Conservation (phyloP, 495 filamentous ascomycete genomes). For the Penicillium taxi region DNA sequence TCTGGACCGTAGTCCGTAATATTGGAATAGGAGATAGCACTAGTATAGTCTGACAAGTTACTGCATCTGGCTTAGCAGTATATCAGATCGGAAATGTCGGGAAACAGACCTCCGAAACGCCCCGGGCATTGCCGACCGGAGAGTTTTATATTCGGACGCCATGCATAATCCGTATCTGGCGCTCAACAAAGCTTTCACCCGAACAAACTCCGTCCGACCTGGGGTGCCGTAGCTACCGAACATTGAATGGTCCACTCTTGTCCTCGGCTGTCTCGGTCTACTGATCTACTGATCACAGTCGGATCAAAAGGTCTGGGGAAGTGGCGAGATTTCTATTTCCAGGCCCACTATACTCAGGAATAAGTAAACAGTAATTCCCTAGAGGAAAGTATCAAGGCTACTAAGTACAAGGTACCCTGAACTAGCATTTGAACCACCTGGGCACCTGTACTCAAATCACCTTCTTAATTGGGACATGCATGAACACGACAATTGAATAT, state of each 20-base stretch:
- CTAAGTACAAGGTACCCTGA: background rate
- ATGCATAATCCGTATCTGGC: too few relatives aligned
- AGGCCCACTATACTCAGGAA: background rate
- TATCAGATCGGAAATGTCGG: background rate
- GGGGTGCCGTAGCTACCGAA: conserved; percentile 17
- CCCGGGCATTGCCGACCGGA: background rate
- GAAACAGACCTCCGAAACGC: background rate
- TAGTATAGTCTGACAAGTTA: background rate
- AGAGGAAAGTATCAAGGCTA: background rate
- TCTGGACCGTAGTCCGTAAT: too few relatives aligned
- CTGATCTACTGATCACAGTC: too few relatives aligned
- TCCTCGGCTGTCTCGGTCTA: too few relatives aligned
- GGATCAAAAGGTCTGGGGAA: conserved; percentile 5
- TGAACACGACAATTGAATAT: conserved; percentile 1
- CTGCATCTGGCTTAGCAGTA: background rate
- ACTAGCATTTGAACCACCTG: background rate
- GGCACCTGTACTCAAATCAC: background rate
- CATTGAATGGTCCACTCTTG: conserved; percentile 3
- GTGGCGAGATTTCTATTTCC: conserved; percentile 1
- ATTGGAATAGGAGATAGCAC: background rate
- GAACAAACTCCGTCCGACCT: conserved; percentile 7
- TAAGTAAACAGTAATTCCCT: background rate
- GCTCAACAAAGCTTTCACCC: too few relatives aligned
- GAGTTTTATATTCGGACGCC: too few relatives aligned
- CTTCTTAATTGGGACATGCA: background rate